Conservation (phyloP, 1,284 basidiomycete species). For the Ustilago trichophora region DNA sequence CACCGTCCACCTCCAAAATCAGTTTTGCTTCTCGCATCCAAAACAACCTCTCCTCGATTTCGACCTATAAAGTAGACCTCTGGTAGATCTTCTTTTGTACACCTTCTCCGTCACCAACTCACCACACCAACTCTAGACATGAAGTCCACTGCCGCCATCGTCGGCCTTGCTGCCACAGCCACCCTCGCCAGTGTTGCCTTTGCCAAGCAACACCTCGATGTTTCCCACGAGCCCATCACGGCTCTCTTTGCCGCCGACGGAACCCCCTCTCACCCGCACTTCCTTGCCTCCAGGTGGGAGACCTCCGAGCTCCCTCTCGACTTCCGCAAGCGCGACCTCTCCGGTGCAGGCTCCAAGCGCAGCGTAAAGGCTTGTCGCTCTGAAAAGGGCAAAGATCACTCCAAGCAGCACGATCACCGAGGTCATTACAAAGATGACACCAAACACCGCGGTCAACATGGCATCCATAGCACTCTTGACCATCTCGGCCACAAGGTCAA, state of each 20-base stretch:
- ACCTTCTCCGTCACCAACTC: too few relatives aligned
- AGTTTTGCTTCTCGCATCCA: too few relatives aligned
- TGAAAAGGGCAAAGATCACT: constrained; percentile 4
- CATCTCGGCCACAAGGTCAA: constrained; percentile 23
- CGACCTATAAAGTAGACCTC: too few relatives aligned
- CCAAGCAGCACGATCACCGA: constrained; percentile 1
- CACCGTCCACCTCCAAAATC: too few relatives aligned
- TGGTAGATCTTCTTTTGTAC: too few relatives aligned
- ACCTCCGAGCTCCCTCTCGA: constrained; percentile 36
- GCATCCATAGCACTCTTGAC: constrained; percentile 14
- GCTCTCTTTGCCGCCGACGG: constrained; percentile 32
- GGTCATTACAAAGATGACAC: too few relatives aligned
- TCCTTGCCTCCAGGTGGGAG: constrained; percentile 39
- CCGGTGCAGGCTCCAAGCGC: constrained; percentile 27
- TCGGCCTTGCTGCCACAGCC: constrained; percentile 35
- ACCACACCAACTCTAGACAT: constrained; percentile 6
- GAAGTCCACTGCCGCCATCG: constrained; percentile 30
- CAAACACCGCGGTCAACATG: too few relatives aligned
- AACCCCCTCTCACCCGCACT: constrained; percentile 23
- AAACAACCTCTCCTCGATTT: too few relatives aligned
- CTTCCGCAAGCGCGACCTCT: constrained; percentile 37
- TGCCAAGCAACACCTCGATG: constrained; percentile 31
- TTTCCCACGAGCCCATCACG: constrained; percentile 37
- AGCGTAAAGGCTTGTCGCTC: constrained; percentile 11
- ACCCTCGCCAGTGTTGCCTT: constrained; percentile 12